Percentiles rank a stretch among this genome's conserved stretches.
Evolutionary conservation across 116 monocot species (phyloP).

Genomic region (Cymodocea nodosa): DNA sequence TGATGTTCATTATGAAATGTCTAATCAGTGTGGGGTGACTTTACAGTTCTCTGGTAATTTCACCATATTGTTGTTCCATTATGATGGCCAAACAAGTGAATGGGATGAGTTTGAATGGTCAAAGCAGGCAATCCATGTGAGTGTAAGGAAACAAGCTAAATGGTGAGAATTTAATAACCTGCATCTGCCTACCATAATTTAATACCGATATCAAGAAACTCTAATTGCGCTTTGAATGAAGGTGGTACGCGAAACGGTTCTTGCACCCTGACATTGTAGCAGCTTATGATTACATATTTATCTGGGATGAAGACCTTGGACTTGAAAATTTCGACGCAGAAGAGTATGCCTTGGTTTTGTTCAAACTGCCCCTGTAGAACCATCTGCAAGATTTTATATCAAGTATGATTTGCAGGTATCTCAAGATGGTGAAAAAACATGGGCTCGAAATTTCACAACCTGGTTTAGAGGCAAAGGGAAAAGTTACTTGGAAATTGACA

Average conservation of each 20-base stretch:
- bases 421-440: conserved; percentile 74
- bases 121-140: conserved; percentile 26
- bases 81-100: conserved; percentile 19
- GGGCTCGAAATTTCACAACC: conserved; percentile 83
- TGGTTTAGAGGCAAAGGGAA: conserved; percentile 53
- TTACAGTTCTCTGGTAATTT: conserved; percentile 24
- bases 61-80: conserved; percentile 30
- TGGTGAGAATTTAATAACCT: conserved; percentile 9
- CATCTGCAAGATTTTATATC: neutral
- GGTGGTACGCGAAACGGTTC: conserved; percentile 77
- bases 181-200: neutral
- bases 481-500: conserved; percentile 69
- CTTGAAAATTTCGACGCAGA: conserved; percentile 66
- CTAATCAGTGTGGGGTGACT: conserved; percentile 5
- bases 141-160: conserved; percentile 29
- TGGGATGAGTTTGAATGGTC: conserved; percentile 41
- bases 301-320: conserved; percentile 74
- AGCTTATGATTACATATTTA: conserved; percentile 57
- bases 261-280: conserved; percentile 65
- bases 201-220: neutral
- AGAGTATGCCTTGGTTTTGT: conserved; percentile 23
- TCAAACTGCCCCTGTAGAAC: neutral
- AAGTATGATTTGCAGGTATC: conserved; percentile 37
- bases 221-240: conserved; percentile 7
- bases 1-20: neutral